Percentiles rank a stretch among this genome's conserved stretches.
These are phyloP conservation scores for Nepenthes mirabilis DNA, from an alignment of 148 eudicot species.

Conservation along the genomic window DNA sequence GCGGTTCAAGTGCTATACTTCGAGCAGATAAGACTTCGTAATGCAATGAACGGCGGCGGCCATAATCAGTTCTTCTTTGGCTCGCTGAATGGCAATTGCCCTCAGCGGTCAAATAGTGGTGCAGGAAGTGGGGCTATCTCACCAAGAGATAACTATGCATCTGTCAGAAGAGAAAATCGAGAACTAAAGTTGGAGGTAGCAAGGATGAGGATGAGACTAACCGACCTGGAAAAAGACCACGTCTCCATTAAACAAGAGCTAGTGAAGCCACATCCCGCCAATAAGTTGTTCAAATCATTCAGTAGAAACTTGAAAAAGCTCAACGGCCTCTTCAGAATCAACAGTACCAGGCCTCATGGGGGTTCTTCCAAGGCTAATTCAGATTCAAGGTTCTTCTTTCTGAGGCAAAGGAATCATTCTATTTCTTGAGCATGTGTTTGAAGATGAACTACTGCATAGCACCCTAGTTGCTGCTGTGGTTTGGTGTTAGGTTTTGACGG, in stretches of 20 bases:
- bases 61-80: slow-evolving; percentile 55
- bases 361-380: background rate
- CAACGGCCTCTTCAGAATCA: slow-evolving; percentile 40
- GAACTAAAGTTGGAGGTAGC: slow-evolving; percentile 88
- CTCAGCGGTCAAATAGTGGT: slow-evolving; percentile 64
- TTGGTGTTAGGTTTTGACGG: too few relatives aligned
- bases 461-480: background rate
- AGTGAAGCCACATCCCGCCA: slow-evolving; percentile 55
- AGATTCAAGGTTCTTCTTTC: slow-evolving; percentile 52
- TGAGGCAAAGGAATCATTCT: slow-evolving; percentile 54
- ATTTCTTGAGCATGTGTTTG: slow-evolving; percentile 24
- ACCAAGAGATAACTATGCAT: slow-evolving; percentile 85
- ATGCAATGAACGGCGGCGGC: slow-evolving; percentile 66
- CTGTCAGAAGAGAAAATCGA: slow-evolving; percentile 77
- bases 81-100: slow-evolving; percentile 40
- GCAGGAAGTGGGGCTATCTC: slow-evolving; percentile 89
- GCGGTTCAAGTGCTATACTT: slow-evolving; percentile 88
- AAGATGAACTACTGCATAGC: slow-evolving; percentile 6
- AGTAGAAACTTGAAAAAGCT: slow-evolving; percentile 58
- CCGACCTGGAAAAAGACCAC: slow-evolving; percentile 83
- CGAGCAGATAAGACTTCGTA: slow-evolving; percentile 78
- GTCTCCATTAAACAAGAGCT: slow-evolving; percentile 81
- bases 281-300: slow-evolving; percentile 66
- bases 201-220: slow-evolving; percentile 90
- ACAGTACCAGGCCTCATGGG: slow-evolving; percentile 16